phyloP scores from a whole-genome alignment of 2,329 filamentous ascomycete genomes.

The Fusarium euwallaceae region DNA sequence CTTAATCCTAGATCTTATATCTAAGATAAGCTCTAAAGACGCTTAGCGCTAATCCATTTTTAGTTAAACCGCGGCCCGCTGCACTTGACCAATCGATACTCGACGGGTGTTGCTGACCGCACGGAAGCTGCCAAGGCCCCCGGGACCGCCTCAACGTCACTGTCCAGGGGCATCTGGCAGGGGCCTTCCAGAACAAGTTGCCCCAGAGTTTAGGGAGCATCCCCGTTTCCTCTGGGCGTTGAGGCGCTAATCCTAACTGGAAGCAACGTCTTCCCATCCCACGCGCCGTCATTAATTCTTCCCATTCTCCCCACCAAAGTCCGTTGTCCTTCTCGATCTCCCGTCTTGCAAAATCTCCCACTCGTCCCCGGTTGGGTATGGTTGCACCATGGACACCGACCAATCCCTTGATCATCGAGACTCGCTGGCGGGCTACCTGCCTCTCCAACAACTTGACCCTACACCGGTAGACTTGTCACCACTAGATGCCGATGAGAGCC shows the following conservation, averaged over 20 bases:
- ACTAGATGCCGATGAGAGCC: slow-evolving; percentile 57
- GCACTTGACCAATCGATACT: slow-evolving; percentile 35
- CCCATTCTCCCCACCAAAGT: slow-evolving; percentile 33
- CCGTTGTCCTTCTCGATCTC: neutral
- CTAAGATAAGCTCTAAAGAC: slow-evolving; percentile 4
- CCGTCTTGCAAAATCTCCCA: slow-evolving; percentile 9
- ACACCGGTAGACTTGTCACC: slow-evolving; percentile 76
- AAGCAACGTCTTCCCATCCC: slow-evolving; percentile 28
- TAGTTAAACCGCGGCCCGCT: neutral
- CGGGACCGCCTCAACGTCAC: slow-evolving; percentile 42
- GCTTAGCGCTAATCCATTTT: slow-evolving; percentile 1
- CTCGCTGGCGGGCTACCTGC: slow-evolving; percentile 60
- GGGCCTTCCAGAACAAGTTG: slow-evolving; percentile 38
- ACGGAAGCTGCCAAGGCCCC: slow-evolving; percentile 8
- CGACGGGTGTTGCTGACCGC: slow-evolving; percentile 40
- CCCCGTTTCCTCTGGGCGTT: slow-evolving; percentile 36
- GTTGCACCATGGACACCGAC: slow-evolving; percentile 42
- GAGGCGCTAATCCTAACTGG: slow-evolving; percentile 46
- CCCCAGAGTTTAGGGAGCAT: slow-evolving; percentile 36
- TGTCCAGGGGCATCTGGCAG: slow-evolving; percentile 30
- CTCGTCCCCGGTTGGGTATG: slow-evolving; percentile 17
- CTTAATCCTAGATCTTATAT: too few relatives aligned
- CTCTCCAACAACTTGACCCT: slow-evolving; percentile 84
- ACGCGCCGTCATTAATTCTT: slow-evolving; percentile 31
- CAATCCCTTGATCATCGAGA: slow-evolving; percentile 38